These are phyloP conservation scores for Trichoderma cornu-damae DNA, from an alignment of 2,329 filamentous ascomycete genomes.

Conservation along the genomic window DNA sequence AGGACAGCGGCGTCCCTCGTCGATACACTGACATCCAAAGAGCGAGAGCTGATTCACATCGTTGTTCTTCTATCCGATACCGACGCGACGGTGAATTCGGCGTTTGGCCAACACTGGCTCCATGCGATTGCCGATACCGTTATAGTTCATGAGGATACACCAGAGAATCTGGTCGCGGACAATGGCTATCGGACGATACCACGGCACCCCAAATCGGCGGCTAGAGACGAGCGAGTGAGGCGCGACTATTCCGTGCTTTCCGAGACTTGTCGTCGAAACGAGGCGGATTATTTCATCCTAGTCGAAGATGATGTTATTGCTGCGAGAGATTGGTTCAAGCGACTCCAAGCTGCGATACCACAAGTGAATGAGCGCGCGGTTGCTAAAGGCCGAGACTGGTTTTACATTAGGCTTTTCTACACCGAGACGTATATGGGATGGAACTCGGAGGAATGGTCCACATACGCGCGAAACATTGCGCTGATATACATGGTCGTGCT, in stretches of 20 bases:
- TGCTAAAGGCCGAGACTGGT: constrained; percentile 24
- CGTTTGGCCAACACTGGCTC: constrained; percentile 30
- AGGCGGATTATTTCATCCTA: constrained; percentile 28
- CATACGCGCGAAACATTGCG: constrained; percentile 24
- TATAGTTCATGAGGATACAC: constrained; percentile 26
- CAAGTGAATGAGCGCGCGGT: constrained; percentile 21
- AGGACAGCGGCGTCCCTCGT: constrained; percentile 29
- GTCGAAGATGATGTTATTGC: constrained; percentile 34
- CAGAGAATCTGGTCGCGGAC: neutral
- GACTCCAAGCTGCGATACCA: constrained; percentile 23
- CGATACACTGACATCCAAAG: constrained; percentile 26
- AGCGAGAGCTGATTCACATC: constrained; percentile 27
- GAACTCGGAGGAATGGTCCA: constrained; percentile 32
- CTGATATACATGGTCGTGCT: constrained; percentile 22
- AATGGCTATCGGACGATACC: constrained; percentile 18
- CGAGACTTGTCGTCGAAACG: constrained; percentile 23
- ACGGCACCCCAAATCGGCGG: constrained; percentile 16
- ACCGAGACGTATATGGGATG: constrained; percentile 34
- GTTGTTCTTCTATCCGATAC: constrained; percentile 30
- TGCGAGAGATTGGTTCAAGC: constrained; percentile 29
- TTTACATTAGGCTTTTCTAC: constrained; percentile 35
- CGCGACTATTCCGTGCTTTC: constrained; percentile 29
- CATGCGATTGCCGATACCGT: constrained; percentile 28
- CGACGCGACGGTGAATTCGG: constrained; percentile 25
- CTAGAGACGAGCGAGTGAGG: constrained; percentile 27